Evolutionary conservation across 2,329 filamentous ascomycete genomes (phyloP).

Genomic region (Neopestalotiopsis sp.): DNA sequence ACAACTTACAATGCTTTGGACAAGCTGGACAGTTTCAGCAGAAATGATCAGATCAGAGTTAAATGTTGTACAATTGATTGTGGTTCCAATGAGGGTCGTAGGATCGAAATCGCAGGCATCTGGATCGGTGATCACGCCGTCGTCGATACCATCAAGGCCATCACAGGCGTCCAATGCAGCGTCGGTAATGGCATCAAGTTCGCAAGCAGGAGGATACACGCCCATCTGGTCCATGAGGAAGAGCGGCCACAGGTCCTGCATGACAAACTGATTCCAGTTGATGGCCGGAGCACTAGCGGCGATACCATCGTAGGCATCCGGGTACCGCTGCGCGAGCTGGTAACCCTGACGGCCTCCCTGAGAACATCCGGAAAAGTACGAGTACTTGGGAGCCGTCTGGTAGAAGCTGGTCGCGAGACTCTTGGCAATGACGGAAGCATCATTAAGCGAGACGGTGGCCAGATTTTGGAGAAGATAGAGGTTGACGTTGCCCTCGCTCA

Average conservation of each 20-base stretch:
- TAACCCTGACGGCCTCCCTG: slow-evolving; percentile 61
- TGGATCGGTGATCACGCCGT: slow-evolving; percentile 3
- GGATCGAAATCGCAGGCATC: slow-evolving; percentile 9
- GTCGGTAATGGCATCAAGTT: background rate
- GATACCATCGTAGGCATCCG: slow-evolving; percentile 60
- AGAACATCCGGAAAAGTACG: slow-evolving; percentile 58
- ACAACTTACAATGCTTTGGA: background rate
- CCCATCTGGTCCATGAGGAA: slow-evolving; percentile 1
- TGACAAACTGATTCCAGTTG: slow-evolving; percentile 27
- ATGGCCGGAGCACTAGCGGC: slow-evolving; percentile 52
- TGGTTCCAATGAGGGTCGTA: background rate
- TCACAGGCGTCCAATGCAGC: slow-evolving; percentile 8
- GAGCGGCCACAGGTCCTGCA: slow-evolving; percentile 3
- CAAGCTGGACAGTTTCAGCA: background rate
- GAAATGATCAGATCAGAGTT: background rate
- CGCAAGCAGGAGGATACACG: background rate
- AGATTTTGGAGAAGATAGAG: background rate
- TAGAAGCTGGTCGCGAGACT: slow-evolving; percentile 40
- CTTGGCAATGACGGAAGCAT: slow-evolving; percentile 14
- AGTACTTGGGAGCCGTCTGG: slow-evolving; percentile 41
- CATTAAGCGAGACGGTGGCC: background rate
- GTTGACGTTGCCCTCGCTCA: background rate
- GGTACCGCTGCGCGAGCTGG: slow-evolving; percentile 56
- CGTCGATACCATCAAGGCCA: background rate
- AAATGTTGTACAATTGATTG: background rate